Base-by-base conservation (phyloP, 805 yeast species). In the Sungouiozyma intestinalis region DNA sequence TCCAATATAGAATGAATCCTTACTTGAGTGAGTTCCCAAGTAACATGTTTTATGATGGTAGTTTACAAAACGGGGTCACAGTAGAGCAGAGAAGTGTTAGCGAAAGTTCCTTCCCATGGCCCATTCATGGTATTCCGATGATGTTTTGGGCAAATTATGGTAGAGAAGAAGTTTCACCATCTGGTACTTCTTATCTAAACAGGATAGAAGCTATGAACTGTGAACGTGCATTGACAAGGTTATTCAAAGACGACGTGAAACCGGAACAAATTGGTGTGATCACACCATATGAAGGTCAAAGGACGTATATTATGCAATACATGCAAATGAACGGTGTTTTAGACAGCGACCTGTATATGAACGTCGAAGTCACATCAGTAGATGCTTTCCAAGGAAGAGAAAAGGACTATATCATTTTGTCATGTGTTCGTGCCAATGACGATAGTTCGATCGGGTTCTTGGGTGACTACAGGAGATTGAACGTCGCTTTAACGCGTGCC, bases 331-430 rank as follows among this genome's bases (percentile, higher is more conserved):
- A 79, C 51, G 83, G 88, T 24, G 64, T 85, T 0, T 57, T 81
- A 56, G 81, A 79, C 41, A 75, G 76, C 48, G 79, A 78, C 1
- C 62, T 74, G 29, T 85, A 85, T 57, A 60, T 69, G 39, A 78
- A 75, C 40, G 82, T 88, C 38, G 97, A 88, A 63, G 87, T 88
- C 21, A 86, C 92, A 5, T 83, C 94, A n/a, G 90, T 92, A 43
- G 99, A 92, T 71, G 98, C 97, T 0, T 92, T 88, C 62, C 99
- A 87, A 66, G 97, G 95, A 51, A 97, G 92, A 62, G 99, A 92
- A 58, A 92, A 90, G 61, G 97, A 92, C 50, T 77, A 94, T 40
- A 85, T 92, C 48, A 77, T 92, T 43, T 76, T 92, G 71, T 87
- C 97, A 0, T 90, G 97, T 75, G 99, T 92, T 6, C 76, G 98